These are phyloP conservation scores for Suillus clintonianus DNA, from an alignment of 768 basidiomycete genomes.

Conservation along the genomic window DNA sequence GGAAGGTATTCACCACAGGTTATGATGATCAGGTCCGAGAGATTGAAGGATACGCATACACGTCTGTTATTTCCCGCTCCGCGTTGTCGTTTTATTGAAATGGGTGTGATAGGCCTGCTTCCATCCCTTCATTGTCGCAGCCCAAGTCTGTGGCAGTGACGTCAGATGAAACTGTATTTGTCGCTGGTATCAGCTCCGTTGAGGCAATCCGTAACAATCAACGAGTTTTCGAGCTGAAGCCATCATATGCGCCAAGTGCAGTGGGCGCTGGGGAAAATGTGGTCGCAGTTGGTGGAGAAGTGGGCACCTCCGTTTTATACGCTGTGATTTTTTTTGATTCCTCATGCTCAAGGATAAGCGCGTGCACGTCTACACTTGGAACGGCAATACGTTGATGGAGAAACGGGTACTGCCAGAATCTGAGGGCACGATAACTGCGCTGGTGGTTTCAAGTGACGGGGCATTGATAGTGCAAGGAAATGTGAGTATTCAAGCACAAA, in stretches of 20 bases:
- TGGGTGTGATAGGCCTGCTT: conserved; percentile 45
- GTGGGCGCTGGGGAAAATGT: conserved; percentile 52
- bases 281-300: conserved; percentile 79
- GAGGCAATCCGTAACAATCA: conserved; percentile 76
- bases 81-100: neutral
- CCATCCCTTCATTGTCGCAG: conserved; percentile 56
- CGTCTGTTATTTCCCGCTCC: conserved; percentile 40
- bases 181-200: conserved; percentile 45
- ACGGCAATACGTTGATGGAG: conserved; percentile 62
- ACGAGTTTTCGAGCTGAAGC: conserved; percentile 55
- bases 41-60: conserved; percentile 52
- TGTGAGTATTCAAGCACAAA: conserved; percentile 47
- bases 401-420: conserved; percentile 62
- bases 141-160: conserved; percentile 66
- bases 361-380: conserved; percentile 73
- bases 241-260: conserved; percentile 55
- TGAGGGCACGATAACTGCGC: conserved; percentile 66
- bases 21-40: conserved; percentile 82
- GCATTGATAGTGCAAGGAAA: conserved; percentile 80
- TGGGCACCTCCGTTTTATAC: conserved; percentile 33
- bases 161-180: conserved; percentile 64
- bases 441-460: conserved; percentile 83
- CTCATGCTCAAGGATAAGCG: conserved; percentile 61
- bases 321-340: conserved; percentile 2
- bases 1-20: conserved; percentile 68